Conservation (phyloP, 129 eudicot species). For the Centaurea solstitialis region DNA sequence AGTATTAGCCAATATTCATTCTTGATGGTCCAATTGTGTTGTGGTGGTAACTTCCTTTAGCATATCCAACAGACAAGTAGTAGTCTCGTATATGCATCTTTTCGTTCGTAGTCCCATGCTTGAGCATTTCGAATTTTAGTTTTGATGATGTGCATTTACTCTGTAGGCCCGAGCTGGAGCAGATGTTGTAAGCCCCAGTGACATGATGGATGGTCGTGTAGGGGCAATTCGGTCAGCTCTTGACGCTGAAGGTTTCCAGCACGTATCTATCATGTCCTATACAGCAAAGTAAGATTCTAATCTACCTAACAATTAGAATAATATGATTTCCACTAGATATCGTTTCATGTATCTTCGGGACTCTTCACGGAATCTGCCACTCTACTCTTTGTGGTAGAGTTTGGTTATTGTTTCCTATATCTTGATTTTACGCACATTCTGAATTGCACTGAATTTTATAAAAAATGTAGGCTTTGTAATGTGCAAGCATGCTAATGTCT, state of each 20-base stretch:
- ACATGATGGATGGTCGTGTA: constrained; percentile 99
- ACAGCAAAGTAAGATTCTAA: constrained; percentile 83
- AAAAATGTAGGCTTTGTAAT: neutral
- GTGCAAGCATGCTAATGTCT: constrained; percentile 4
- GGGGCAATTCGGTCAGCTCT: constrained; percentile 96
- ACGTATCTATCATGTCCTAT: constrained; percentile 96
- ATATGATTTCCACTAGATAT: constrained; percentile 1
- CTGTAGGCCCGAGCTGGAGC: constrained; percentile 97
- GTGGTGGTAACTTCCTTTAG: neutral
- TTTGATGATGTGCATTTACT: neutral
- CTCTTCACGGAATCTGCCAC: neutral
- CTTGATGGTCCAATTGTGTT: neutral
- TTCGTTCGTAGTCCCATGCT: too few species aligned
- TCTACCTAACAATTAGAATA: neutral
- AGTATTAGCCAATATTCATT: neutral
- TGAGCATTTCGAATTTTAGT: neutral
- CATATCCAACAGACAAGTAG: neutral
- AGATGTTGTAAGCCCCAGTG: constrained; percentile 98
- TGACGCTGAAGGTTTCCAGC: constrained; percentile 88
- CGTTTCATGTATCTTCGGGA: neutral
- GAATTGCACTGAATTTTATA: neutral
- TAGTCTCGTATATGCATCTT: neutral
- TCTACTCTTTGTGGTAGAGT: neutral
- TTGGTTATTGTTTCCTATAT: neutral
- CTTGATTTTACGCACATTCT: neutral